Conservation (phyloP, 306 rosid species). For the Myrica gale region DNA sequence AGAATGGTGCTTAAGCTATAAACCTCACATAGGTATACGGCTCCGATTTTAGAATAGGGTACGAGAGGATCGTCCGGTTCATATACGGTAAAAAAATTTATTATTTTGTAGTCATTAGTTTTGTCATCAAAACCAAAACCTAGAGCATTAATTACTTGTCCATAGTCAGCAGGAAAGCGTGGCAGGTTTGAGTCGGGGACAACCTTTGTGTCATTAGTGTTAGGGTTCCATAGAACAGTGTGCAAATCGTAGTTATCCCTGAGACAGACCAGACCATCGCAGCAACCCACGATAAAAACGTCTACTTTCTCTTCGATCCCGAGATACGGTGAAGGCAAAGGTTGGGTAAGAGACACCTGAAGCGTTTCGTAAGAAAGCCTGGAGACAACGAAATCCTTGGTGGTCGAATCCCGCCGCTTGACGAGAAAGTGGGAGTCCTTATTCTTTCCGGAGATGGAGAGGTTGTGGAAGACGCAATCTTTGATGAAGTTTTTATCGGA, state of each 20-base stretch:
- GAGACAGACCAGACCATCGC: background rate
- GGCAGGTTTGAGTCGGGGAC: background rate
- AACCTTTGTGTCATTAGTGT: background rate
- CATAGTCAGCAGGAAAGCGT: background rate
- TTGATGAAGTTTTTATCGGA: too few relatives aligned
- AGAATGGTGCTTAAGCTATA: background rate
- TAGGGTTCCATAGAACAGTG: background rate
- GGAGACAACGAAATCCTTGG: background rate
- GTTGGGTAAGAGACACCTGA: background rate
- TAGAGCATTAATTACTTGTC: background rate
- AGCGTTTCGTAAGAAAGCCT: background rate
- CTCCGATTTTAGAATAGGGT: too few relatives aligned
- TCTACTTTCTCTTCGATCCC: background rate
- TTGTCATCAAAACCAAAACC: background rate
- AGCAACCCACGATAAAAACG: background rate
- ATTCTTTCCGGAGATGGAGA: background rate
- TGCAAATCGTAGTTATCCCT: background rate
- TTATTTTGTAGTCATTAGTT: constrained; percentile 4
- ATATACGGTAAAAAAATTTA: background rate
- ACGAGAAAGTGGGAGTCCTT: background rate
- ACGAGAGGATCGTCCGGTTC: background rate
- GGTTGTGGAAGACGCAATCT: too few relatives aligned
- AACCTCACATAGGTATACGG: background rate
- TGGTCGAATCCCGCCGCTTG: background rate
- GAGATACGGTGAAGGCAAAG: background rate